Evolutionary conservation across 805 yeast genomes (phyloP).

Genomic region (Wickerhamomyces queroliae): DNA sequence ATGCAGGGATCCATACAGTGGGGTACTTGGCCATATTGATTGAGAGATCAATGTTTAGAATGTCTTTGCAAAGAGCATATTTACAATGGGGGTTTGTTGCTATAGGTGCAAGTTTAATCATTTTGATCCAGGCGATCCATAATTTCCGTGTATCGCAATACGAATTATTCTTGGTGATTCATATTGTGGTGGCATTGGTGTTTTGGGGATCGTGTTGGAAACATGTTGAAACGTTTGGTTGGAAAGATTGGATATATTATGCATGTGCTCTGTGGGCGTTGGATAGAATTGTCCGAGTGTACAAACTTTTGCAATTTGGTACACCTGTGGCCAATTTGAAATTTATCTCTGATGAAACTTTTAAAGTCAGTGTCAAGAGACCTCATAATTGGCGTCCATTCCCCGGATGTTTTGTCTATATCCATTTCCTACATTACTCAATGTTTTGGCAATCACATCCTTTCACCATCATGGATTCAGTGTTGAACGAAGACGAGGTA

Average conservation of each 20-base stretch:
- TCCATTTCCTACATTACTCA: conserved; percentile 46
- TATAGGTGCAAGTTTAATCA: conserved; percentile 1
- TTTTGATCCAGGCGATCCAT: conserved; percentile 23
- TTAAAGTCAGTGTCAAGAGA: conserved; percentile 31
- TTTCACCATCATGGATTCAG: conserved; percentile 48
- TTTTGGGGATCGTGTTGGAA: conserved; percentile 52
- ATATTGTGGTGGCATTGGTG: conserved; percentile 47
- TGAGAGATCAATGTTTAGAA: background rate
- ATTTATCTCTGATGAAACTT: conserved; percentile 34
- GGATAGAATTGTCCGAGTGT: conserved; percentile 42
- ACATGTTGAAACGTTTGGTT: conserved; percentile 44
- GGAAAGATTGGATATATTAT: conserved; percentile 32
- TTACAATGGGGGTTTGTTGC: conserved; percentile 15
- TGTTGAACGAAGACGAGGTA: conserved; percentile 30
- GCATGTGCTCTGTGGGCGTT: conserved; percentile 35
- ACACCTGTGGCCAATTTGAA: conserved; percentile 12
- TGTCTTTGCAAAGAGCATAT: conserved; percentile 5
- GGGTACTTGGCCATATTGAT: conserved; percentile 12
- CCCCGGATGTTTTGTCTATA: conserved; percentile 52
- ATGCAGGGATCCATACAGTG: conserved; percentile 41
- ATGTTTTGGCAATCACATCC: conserved; percentile 72
- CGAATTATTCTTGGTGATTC: conserved; percentile 55
- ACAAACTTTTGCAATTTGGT: conserved; percentile 23
- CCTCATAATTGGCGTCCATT: conserved; percentile 43
- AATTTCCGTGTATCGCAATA: conserved; percentile 48